phyloP scores from a whole-genome alignment of 345 rosid species.

The Citrus glauca region DNA sequence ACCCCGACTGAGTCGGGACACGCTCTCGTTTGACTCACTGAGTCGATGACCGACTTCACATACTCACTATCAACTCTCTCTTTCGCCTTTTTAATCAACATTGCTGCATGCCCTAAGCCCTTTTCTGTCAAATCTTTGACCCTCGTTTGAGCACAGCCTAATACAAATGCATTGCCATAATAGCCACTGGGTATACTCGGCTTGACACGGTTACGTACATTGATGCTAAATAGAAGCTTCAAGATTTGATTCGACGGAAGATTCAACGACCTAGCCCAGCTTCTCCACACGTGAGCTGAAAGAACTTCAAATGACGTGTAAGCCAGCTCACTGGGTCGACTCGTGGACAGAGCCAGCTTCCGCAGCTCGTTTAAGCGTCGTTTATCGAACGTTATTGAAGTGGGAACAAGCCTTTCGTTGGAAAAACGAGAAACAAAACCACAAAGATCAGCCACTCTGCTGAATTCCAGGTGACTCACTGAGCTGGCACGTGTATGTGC shows the following conservation, averaged over 20 bases:
- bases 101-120: conserved; percentile 50
- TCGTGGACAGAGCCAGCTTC: conserved; percentile 32
- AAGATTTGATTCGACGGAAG: conserved; percentile 56
- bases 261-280: conserved; percentile 75
- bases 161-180: conserved; percentile 84
- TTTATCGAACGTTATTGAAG: conserved; percentile 45
- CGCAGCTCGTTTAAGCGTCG: conserved; percentile 47
- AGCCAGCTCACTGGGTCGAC: conserved; percentile 24
- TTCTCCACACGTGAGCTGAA: conserved; percentile 80
- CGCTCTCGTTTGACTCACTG: conserved; percentile 48
- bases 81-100: conserved; percentile 64
- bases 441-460: conserved; percentile 51
- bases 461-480: conserved; percentile 51
- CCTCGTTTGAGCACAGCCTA: conserved; percentile 64
- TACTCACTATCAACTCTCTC: conserved; percentile 51
- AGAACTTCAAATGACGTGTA: conserved; percentile 75
- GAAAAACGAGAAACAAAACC: conserved; percentile 62
- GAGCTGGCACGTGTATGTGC: conserved; percentile 8
- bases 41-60: conserved; percentile 54
- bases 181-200: conserved; percentile 69
- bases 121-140: conserved; percentile 57
- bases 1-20: conserved; percentile 74
- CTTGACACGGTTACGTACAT: conserved; percentile 61
- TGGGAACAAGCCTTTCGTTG: conserved; percentile 56
- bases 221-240: conserved; percentile 73